Base-by-base conservation (phyloP, 345 rosid species). In the Dipteronia dyeriana region DNA sequence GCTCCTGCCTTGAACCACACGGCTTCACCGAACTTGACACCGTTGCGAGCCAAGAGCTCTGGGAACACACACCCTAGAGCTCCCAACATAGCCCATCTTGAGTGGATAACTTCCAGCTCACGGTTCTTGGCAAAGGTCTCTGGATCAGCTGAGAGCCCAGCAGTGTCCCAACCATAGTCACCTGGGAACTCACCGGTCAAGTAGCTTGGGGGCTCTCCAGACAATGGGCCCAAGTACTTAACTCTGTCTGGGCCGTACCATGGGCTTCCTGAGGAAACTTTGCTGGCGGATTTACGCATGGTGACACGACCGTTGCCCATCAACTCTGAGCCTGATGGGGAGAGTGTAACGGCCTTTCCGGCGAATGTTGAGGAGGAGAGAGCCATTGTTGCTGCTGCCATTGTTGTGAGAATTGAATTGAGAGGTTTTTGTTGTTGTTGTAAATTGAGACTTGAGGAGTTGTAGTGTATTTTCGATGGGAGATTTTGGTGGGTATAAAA, bases 121-220 rank as follows among this genome's bases (percentile, higher is more conserved):
- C 96, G 91, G 92, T 91, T 93, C 88, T 84, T 91, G 45, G 94
- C 94, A n/a, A 93, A 94, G 63, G 98, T 91, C 79, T 90, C 97
- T 0, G 95, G 98, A 79, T 94, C 97, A 22, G 98, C 97, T 0
- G 97, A 91, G 56, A 94, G 90, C 6, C 98, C 98, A 5, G 97
- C 97, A 0, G 91, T 89, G 88, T 89, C 92, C 95, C 92, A 91
- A 1, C 92, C 95, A 39, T 89, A 89, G 84, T 91, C 92, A 0
- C 91, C 92, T 0, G 93, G 93, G 86, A 93, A 90, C 81, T 91
- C 93, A 0, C 97, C 95, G 0, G 97, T 92, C 70, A 92, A 84
- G 86, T 92, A 92, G 80, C 84, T 76, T 5, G 95, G 97, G 1
- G 95, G 84, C 60, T 90, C 89, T 38, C 86, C 85, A 4, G 92